Percentiles rank a stretch among this genome's conserved stretches.
Evolutionary conservation across 2,329 filamentous ascomycete species (phyloP).

Genomic region (Aspergillus sp.): DNA sequence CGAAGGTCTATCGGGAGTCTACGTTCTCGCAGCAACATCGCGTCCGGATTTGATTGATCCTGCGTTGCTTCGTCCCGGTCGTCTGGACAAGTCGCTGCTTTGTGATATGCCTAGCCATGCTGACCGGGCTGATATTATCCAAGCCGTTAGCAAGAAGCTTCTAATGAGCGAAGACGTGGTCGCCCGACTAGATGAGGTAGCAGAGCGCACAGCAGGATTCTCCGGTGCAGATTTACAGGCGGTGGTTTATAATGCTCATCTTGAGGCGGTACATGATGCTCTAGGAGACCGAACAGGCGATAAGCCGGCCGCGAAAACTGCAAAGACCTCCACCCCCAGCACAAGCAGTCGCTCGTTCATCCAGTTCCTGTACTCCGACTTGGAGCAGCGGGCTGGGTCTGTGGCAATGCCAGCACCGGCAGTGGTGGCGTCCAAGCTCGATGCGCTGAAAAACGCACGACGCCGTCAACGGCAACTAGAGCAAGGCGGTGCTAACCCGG

Average conservation of each 20-base stretch:
- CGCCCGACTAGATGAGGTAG: slow-evolving; percentile 69
- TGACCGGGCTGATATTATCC: slow-evolving; percentile 85
- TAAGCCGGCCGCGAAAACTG: slow-evolving; percentile 35
- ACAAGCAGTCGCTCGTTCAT: slow-evolving; percentile 57
- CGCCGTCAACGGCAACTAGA: slow-evolving; percentile 60
- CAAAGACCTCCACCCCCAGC: slow-evolving; percentile 28
- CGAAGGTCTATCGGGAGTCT: slow-evolving; percentile 90
- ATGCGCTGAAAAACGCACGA: slow-evolving; percentile 71
- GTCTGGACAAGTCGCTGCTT: slow-evolving; percentile 87
- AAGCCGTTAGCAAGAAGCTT: slow-evolving; percentile 78
- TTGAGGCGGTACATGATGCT: slow-evolving; percentile 94
- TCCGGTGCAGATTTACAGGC: slow-evolving; percentile 94
- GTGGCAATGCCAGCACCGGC: slow-evolving; percentile 72
- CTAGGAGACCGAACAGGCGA: slow-evolving; percentile 61
- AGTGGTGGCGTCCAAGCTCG: slow-evolving; percentile 76
- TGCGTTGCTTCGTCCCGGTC: slow-evolving; percentile 83
- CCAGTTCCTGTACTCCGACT: slow-evolving; percentile 76
- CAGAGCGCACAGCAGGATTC: slow-evolving; percentile 79
- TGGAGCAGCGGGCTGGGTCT: slow-evolving; percentile 54
- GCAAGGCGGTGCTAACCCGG: slow-evolving; percentile 28
- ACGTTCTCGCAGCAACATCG: slow-evolving; percentile 91
- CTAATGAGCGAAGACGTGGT: slow-evolving; percentile 68
- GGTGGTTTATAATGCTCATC: slow-evolving; percentile 90
- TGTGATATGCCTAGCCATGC: slow-evolving; percentile 81
- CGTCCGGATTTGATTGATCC: slow-evolving; percentile 95